phyloP scores from a whole-genome alignment of 2,329 filamentous ascomycete genomes.

The Monascus ruber region DNA sequence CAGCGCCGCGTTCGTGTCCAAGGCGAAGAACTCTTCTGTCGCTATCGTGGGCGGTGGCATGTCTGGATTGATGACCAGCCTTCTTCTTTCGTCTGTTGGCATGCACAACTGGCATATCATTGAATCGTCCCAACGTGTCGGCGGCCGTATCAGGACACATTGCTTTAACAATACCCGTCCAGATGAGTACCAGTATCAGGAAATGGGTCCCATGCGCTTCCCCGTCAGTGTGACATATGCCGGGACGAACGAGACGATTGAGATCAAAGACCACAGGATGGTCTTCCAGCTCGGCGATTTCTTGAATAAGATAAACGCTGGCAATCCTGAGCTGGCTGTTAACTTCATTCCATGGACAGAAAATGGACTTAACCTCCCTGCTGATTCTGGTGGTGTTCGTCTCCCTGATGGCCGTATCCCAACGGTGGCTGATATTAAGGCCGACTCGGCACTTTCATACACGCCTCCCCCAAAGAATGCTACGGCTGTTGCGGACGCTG shows the following conservation, averaged over 20 bases:
- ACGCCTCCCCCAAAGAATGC: constrained; percentile 4
- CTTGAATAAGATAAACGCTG: constrained; percentile 14
- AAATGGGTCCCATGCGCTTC: constrained; percentile 19
- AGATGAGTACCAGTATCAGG: constrained; percentile 9
- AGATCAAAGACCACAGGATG: constrained; percentile 14
- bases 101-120: constrained; percentile 35
- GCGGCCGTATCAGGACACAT: constrained; percentile 33
- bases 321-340: constrained; percentile 10
- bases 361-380: constrained; percentile 18
- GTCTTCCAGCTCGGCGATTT: constrained; percentile 12
- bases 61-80: constrained; percentile 35
- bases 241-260: constrained; percentile 8
- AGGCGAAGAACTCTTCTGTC: constrained; percentile 9
- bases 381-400: constrained; percentile 8
- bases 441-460: constrained; percentile 7
- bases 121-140: constrained; percentile 30
- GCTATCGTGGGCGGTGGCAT: constrained; percentile 36
- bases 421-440: constrained; percentile 11
- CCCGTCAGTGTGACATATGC: constrained; percentile 12
- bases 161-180: constrained; percentile 21
- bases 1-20: too few species aligned
- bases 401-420: constrained; percentile 15
- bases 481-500: background rate
- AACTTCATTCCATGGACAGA: constrained; percentile 18
- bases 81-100: constrained; percentile 34